Evolutionary conservation across 768 basidiomycete genomes (phyloP).

Genomic region (Multifurca ochricompacta): DNA sequence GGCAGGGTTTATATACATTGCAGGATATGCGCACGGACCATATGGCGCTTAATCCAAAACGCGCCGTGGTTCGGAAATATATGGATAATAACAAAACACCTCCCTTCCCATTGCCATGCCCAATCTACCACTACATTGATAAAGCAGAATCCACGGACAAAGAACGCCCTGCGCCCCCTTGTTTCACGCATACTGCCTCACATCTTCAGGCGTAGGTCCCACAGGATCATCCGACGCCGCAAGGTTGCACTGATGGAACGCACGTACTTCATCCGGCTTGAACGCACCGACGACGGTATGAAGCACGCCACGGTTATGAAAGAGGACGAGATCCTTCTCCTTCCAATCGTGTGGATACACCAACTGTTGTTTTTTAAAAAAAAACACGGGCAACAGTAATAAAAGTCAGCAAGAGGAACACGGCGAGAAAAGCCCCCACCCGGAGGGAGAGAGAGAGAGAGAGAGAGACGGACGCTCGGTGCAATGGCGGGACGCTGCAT

Average conservation of each 20-base stretch:
- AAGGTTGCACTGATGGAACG: constrained; percentile 85
- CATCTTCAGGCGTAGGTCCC: constrained; percentile 62
- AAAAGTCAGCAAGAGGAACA: neutral
- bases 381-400: no score
- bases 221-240: constrained; percentile 66
- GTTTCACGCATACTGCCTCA: constrained; percentile 47
- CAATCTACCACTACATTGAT: neutral
- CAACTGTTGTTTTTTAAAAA: no score
- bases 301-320: constrained; percentile 79
- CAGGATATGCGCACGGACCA: constrained; percentile 13
- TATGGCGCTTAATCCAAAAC: neutral
- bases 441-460: neutral
- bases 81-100: neutral
- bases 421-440: no score
- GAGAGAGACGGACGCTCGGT: constrained; percentile 45
- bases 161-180: neutral
- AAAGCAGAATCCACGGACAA: neutral
- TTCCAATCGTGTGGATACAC: constrained; percentile 89
- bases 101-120: neutral
- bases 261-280: constrained; percentile 54
- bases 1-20: neutral
- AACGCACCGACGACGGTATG: constrained; percentile 79
- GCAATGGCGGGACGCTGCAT: constrained; percentile 89
- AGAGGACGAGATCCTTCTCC: constrained; percentile 69
- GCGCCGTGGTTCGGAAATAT: neutral